Conservation (phyloP, 2,329 filamentous ascomycete species). For the Hymenoscyphus fraxineus region DNA sequence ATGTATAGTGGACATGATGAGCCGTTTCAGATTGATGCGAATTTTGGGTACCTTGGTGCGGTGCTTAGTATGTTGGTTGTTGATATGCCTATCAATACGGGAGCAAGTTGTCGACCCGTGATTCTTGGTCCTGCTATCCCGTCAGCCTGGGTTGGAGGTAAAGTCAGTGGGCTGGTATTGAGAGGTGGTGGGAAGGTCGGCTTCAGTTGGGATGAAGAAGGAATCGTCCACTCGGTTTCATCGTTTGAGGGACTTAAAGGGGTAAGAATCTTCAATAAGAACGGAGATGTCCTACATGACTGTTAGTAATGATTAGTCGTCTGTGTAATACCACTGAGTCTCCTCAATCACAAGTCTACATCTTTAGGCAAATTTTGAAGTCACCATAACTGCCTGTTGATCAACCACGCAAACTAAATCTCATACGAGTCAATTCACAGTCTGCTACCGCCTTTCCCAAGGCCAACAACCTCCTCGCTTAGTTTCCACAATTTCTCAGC, state of each 20-base stretch:
- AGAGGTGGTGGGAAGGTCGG: conserved; percentile 43
- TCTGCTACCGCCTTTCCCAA: background rate
- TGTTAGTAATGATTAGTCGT: background rate
- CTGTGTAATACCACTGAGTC: too few relatives aligned
- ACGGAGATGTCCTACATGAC: background rate
- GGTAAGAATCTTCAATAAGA: background rate
- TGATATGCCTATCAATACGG: conserved; percentile 39
- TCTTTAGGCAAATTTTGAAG: too few relatives aligned
- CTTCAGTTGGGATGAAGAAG: conserved; percentile 42
- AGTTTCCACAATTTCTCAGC: conserved; percentile 22
- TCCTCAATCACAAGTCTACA: too few relatives aligned
- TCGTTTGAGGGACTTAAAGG: background rate
- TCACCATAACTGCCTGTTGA: too few relatives aligned
- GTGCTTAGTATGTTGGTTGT: conserved; percentile 50
- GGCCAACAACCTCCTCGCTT: conserved; percentile 19
- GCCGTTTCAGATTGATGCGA: conserved; percentile 58
- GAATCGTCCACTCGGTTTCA: background rate
- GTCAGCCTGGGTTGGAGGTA: conserved; percentile 41
- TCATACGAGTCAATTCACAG: background rate
- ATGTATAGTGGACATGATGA: conserved; percentile 46
- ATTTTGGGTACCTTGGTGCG: conserved; percentile 50
- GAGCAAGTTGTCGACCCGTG: conserved; percentile 31
- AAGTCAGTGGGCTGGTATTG: conserved; percentile 42
- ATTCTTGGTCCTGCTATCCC: conserved; percentile 48
- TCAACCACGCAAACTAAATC: too few relatives aligned